Base-by-base conservation (phyloP, 352 stramenopile genomes). In the Pythium periplocum region DNA sequence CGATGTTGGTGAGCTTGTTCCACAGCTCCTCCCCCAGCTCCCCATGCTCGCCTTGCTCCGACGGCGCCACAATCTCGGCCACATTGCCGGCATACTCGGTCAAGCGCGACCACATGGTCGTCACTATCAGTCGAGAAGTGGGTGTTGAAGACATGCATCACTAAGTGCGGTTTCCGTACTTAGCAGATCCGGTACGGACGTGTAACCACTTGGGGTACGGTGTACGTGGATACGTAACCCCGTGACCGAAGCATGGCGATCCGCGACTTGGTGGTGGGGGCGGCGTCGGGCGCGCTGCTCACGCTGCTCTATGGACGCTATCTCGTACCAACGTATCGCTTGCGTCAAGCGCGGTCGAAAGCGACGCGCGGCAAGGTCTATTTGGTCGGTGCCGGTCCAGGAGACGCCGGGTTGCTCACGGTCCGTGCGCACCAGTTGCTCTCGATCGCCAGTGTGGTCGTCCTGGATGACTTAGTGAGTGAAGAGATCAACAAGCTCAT, bases 391-490 rank as follows among this genome's bases (percentile, higher is more conserved):
- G 78, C 78, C 2, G 76, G 78, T 1, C 76, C 78, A 2, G 76
- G 78, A 2, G 78, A 87, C 45, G 55, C 75, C 17, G 57, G 67
- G 55, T 55, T 90, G 59, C 62, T 90, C 48, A 87, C 76, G 17
- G 33, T 87, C 4, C 75, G 78, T 32, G 73, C 73, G 45, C 72
- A 61, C 12, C 61, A 69, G 2, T 51, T 86, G 33, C 60, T 90
- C 17, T 53, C 61, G 30, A 66, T 68, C 26, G 78, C 78, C n/a
- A 78, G 68, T 0, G 70, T 83, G 39, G 71, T 74, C 1, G 73
- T 87, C n/a, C 62, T 87, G 26, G 76, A 87, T 49, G 76, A 89
- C 49, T 70, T 87, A 38, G 75, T 86, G 53, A 73, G 75, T 26
- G 54, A 66, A n/a, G 59, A 75, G 57, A 60, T 87, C n/a, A 78